Conservation (phyloP, 352 stramenopile genomes). For the Phytopythium ostracodes region DNA sequence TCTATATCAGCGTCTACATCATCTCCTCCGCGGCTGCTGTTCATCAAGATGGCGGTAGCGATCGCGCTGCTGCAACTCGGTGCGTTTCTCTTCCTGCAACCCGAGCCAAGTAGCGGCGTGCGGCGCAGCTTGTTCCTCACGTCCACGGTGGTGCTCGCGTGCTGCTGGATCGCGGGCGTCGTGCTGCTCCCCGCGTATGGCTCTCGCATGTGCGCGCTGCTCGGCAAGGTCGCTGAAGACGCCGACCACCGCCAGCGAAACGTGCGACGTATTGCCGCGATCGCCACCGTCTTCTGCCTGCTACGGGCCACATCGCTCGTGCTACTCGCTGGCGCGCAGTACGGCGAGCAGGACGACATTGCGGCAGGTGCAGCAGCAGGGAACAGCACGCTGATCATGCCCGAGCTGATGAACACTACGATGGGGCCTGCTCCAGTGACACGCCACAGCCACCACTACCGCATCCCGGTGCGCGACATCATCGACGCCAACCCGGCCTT, state of each 20-base stretch:
- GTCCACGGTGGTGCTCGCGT: constrained; percentile 37
- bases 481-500: constrained; percentile 60
- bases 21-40: constrained; percentile 39
- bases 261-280: constrained; percentile 53
- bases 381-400: constrained; percentile 5
- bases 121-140: constrained; percentile 41
- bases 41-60: constrained; percentile 45
- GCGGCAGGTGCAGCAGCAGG: constrained; percentile 5
- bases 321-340: constrained; percentile 43
- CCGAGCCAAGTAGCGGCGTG: constrained; percentile 21
- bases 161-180: constrained; percentile 45
- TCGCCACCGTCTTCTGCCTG: constrained; percentile 49
- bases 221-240: constrained; percentile 55
- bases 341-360: constrained; percentile 7
- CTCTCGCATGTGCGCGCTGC: constrained; percentile 43
- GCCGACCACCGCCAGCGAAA: constrained; percentile 44
- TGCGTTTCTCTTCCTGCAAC: constrained; percentile 35
- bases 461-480: constrained; percentile 36
- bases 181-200: constrained; percentile 52
- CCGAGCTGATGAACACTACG: background rate
- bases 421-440: constrained; percentile 1
- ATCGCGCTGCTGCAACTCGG: constrained; percentile 48
- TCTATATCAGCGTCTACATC: constrained; percentile 1
- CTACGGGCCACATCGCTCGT: constrained; percentile 44
- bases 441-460: constrained; percentile 11